Conservation (phyloP, 108 stramenopile species). For the Nitzschia putrida region DNA sequence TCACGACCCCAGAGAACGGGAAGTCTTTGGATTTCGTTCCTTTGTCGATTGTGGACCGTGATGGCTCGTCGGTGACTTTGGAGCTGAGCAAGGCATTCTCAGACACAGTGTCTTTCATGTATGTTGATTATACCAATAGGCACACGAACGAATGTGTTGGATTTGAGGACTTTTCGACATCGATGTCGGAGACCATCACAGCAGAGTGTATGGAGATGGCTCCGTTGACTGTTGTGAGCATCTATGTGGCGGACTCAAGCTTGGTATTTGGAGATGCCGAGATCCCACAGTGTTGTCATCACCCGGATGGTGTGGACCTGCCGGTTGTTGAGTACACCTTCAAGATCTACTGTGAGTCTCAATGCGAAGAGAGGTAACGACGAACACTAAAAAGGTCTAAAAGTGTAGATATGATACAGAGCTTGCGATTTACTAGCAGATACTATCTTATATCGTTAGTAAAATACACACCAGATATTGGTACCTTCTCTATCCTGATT, state of each 20-base stretch:
- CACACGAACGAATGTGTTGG: neutral
- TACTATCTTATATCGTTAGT: no score
- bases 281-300: neutral
- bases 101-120: neutral
- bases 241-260: neutral
- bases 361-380: neutral
- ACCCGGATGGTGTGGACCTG: neutral
- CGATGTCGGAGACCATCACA: neutral
- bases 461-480: no score
- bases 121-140: neutral
- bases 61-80: neutral
- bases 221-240: neutral
- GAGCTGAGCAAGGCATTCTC: neutral
- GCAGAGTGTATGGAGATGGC: neutral
- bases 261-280: neutral
- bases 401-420: no score
- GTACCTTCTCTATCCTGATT: no score
- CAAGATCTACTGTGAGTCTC: neutral
- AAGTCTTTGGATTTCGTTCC: neutral
- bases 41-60: neutral
- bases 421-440: no score
- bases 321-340: neutral
- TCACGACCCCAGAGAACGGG: neutral
- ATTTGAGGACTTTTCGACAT: neutral
- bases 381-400: no score